Evolutionary conservation across 2,329 filamentous ascomycete genomes (phyloP).

Genomic region (Sporothrix humicola): DNA sequence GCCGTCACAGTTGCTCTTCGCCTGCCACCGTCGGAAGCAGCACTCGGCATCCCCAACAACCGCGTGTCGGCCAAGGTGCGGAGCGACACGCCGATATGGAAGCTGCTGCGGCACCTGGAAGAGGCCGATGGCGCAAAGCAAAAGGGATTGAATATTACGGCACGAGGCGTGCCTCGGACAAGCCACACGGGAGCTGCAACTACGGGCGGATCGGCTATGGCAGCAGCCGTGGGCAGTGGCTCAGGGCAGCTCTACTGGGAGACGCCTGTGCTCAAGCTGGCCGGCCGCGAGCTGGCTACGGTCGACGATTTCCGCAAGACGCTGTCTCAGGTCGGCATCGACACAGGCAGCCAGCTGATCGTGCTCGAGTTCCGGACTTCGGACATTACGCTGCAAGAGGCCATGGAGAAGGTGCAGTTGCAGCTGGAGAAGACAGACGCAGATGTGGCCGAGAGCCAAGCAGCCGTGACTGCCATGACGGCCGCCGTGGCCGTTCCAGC

Average conservation of each 20-base stretch:
- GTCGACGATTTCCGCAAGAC: conserved; percentile 89
- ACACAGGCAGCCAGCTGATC: conserved; percentile 79
- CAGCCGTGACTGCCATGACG: conserved; percentile 32
- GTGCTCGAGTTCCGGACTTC: conserved; percentile 78
- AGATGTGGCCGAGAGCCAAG: conserved; percentile 46
- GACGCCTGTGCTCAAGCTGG: conserved; percentile 80
- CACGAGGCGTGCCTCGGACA: conserved; percentile 72
- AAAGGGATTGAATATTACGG: conserved; percentile 78
- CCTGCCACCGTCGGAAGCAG: conserved; percentile 73
- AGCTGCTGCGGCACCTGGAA: conserved; percentile 88
- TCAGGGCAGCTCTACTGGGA: conserved; percentile 87
- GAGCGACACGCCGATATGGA: conserved; percentile 87
- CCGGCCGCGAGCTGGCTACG: conserved; percentile 77
- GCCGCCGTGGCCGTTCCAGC: conserved; percentile 28
- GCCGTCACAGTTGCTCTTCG: conserved; percentile 89
- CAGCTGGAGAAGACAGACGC: conserved; percentile 68
- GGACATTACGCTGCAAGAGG: conserved; percentile 79
- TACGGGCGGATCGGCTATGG: conserved; percentile 45
- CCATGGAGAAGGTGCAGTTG: conserved; percentile 73
- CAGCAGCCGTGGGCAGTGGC: conserved; percentile 54
- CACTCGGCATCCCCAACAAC: conserved; percentile 61
- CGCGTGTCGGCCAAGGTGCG: conserved; percentile 84
- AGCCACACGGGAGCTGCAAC: conserved; percentile 50
- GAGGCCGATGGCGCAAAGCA: conserved; percentile 68
- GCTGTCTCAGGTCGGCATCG: conserved; percentile 83